Conservation (phyloP, 768 basidiomycete genomes). For the Russula sp. region DNA sequence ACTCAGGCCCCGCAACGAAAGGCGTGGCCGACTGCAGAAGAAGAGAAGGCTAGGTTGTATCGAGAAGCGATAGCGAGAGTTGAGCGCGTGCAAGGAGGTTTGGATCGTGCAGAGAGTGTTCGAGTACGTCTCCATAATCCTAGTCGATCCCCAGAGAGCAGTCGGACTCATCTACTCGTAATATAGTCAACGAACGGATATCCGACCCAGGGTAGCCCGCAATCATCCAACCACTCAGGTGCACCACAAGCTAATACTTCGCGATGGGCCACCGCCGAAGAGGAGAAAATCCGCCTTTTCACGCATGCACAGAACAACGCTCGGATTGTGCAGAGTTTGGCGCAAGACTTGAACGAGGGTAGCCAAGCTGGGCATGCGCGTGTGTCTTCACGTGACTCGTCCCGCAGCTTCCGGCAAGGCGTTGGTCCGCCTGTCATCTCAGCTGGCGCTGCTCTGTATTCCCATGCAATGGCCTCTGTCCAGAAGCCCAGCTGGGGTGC, state of each 20-base stretch:
- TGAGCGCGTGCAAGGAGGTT: conserved; percentile 40
- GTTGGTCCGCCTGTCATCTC: conserved; percentile 34
- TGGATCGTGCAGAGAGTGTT: conserved; percentile 34
- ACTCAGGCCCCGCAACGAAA: neutral
- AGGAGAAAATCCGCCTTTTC: conserved; percentile 69
- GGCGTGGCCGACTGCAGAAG: conserved; percentile 40
- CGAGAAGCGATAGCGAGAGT: conserved; percentile 43
- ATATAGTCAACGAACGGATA: conserved; percentile 18
- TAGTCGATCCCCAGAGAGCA: neutral
- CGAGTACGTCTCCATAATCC: conserved; percentile 28
- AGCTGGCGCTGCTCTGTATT: conserved; percentile 45
- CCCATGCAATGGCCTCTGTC: conserved; percentile 46
- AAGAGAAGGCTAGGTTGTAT: conserved; percentile 46
- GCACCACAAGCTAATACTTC: conserved; percentile 15
- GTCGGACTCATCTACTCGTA: neutral
- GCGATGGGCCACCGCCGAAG: conserved; percentile 67
- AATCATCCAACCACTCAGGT: conserved; percentile 30
- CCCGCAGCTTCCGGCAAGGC: conserved; percentile 29
- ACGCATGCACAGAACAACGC: conserved; percentile 67
- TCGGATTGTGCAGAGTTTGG: conserved; percentile 50
- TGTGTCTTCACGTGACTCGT: conserved; percentile 22
- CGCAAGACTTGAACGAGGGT: conserved; percentile 33
- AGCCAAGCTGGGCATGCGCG: conserved; percentile 27
- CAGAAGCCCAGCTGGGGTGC: conserved; percentile 28
- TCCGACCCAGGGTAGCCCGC: conserved; percentile 27